Percentiles rank a stretch among this genome's conserved stretches.
These are phyloP conservation scores for Senna tora DNA, from an alignment of 306 rosid genomes.

Conservation along the genomic window DNA sequence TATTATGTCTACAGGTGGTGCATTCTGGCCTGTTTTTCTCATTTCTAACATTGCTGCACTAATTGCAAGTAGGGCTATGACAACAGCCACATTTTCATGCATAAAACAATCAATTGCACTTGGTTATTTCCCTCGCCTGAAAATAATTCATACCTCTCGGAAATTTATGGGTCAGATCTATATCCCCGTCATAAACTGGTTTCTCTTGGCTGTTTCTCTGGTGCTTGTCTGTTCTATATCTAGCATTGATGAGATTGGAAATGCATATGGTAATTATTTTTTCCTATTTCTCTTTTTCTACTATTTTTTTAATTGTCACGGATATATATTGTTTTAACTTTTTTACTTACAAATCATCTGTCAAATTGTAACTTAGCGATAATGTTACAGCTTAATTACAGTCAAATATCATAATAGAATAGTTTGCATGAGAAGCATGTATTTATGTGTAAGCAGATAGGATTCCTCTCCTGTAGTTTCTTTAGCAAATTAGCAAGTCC, in stretches of 20 bases:
- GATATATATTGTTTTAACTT: no score
- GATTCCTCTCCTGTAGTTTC: conserved; percentile 13
- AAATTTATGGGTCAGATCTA: conserved; percentile 99
- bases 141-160: conserved; percentile 90
- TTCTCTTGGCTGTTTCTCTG: conserved; percentile 78
- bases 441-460: conserved; percentile 27
- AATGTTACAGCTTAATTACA: conserved; percentile 16
- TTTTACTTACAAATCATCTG: conserved; percentile 17
- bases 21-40: conserved; percentile 81
- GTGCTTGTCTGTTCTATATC: conserved; percentile 78
- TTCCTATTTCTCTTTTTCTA: background rate
- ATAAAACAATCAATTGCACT: conserved; percentile 96
- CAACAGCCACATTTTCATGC: conserved; percentile 98
- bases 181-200: conserved; percentile 95
- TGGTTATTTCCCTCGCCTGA: conserved; percentile 98
- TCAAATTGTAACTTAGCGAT: conserved; percentile 21
- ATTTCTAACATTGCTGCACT: conserved; percentile 88
- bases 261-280: conserved; percentile 80
- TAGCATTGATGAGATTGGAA: conserved; percentile 91
- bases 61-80: conserved; percentile 96
- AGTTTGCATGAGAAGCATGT: conserved; percentile 29
- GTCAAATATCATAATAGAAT: conserved; percentile 13
- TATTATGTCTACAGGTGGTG: conserved; percentile 58
- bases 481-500: conserved; percentile 35
- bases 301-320: no score